These are phyloP conservation scores for Cytospora mali DNA, from an alignment of 2,329 filamentous ascomycete genomes.

Conservation along the genomic window DNA sequence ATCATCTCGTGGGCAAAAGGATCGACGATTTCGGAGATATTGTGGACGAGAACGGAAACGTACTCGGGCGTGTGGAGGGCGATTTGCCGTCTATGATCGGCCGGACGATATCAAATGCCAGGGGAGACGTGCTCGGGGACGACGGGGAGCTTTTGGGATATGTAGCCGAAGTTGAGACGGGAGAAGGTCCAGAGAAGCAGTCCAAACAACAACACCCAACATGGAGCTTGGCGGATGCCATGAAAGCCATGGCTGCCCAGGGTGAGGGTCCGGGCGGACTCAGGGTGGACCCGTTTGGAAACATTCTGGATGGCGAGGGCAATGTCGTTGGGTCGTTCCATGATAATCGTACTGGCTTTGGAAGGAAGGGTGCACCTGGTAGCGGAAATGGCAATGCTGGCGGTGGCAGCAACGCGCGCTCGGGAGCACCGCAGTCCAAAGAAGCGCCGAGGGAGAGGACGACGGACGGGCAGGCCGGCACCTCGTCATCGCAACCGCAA, in stretches of 20 bases:
- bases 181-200: slow-evolving; percentile 30
- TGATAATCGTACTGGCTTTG: slow-evolving; percentile 41
- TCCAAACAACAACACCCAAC: slow-evolving; percentile 33
- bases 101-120: slow-evolving; percentile 45
- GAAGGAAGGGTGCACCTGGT: slow-evolving; percentile 31
- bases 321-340: slow-evolving; percentile 53
- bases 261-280: slow-evolving; percentile 39
- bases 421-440: slow-evolving; percentile 29
- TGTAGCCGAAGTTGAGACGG: slow-evolving; percentile 45
- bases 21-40: slow-evolving; percentile 60
- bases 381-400: slow-evolving; percentile 28
- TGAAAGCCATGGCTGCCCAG: slow-evolving; percentile 31
- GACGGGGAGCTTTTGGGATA: slow-evolving; percentile 48
- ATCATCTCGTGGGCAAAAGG: slow-evolving; percentile 47
- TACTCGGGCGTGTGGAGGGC: slow-evolving; percentile 55
- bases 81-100: slow-evolving; percentile 60
- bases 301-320: slow-evolving; percentile 49
- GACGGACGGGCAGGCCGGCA: slow-evolving; percentile 34
- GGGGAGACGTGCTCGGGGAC: slow-evolving; percentile 51
- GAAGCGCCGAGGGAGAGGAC: slow-evolving; percentile 26
- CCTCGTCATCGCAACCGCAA: slow-evolving; percentile 35
- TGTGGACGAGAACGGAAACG: slow-evolving; percentile 51
- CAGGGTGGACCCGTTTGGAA: slow-evolving; percentile 47
- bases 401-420: slow-evolving; percentile 29
- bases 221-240: slow-evolving; percentile 38